Conservation (phyloP, 1,284 basidiomycete species). For the Ceraceosorus guamensis region DNA sequence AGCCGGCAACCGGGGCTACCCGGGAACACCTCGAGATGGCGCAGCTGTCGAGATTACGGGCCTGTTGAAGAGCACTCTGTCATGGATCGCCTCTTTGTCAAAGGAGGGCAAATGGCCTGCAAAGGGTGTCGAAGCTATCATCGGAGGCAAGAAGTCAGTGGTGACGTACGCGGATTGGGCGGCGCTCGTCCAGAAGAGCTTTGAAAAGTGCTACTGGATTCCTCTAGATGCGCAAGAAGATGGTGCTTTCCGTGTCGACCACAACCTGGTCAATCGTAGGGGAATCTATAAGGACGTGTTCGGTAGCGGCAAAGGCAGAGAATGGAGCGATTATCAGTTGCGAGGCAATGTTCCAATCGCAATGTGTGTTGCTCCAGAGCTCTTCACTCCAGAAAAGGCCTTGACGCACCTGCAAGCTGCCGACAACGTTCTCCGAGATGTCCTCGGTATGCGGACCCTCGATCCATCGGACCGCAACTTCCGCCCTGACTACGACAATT, state of each 20-base stretch:
- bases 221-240: constrained; percentile 74
- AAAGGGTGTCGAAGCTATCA: constrained; percentile 66
- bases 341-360: constrained; percentile 77
- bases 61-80: constrained; percentile 79
- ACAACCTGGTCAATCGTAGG: constrained; percentile 71
- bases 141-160: constrained; percentile 63
- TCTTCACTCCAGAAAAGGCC: constrained; percentile 76
- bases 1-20: constrained; percentile 86
- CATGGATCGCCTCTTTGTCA: constrained; percentile 72
- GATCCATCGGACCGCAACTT: constrained; percentile 40
- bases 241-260: constrained; percentile 62
- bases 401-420: constrained; percentile 54
- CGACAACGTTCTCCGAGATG: constrained; percentile 25
- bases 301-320: constrained; percentile 52
- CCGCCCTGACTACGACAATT: constrained; percentile 39
- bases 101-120: constrained; percentile 71
- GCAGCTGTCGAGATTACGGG: constrained; percentile 94
- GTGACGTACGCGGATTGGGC: constrained; percentile 89
- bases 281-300: constrained; percentile 99
- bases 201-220: constrained; percentile 84
- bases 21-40: constrained; percentile 89
- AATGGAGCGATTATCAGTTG: constrained; percentile 90
- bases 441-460: constrained; percentile 39
- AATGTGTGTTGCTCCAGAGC: constrained; percentile 92
- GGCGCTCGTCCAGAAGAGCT: constrained; percentile 71